Base-by-base conservation (phyloP, 805 yeast genomes). In the Candida ficus region DNA sequence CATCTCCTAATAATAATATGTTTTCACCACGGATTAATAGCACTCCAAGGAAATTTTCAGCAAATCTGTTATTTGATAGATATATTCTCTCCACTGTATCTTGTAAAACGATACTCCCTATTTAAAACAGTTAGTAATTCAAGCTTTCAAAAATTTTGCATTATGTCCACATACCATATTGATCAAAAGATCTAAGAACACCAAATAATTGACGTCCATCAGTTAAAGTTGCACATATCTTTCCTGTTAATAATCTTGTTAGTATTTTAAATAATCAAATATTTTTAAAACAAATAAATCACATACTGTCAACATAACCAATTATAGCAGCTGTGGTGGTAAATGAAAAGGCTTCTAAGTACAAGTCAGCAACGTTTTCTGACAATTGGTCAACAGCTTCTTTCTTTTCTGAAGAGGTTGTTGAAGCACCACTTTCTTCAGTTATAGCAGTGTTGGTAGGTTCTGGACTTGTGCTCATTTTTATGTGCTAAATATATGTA, bases 11-110 rank as follows among this genome's bases (percentile, higher is more conserved):
- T 79, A 90, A 76, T 9, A 90, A 93, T 8, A 93, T 93, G 54
- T 91, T 91, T 62, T 93, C 99, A 46, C 99, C 99, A 64, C 99
- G 83, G 30, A 93, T 82, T 66, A 93, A 75, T 58, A 80, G 82
- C 37, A 87, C 85, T 9, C 96, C 96, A 39, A 83, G 74, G 37
- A 71, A 70, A n/a, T 67, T 68, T 60, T 91, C 96, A 8, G 85
- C 95, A 57, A 80, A 91, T 47, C 73, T 57, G 30, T 66, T 67
- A 13, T 71, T 76, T 14, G 70, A 59, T 48, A 83, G 68, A 58
- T 85, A 85, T 52, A 89, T 77, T 61, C 96, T 76, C 61, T 93
- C 98, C 35, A 80, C 68, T 14, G 96, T 80, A 59, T 90, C 95
- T 63, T 93, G 98, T 47, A 93, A 69, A 29, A 93, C 95, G 55